Evolutionary conservation across 2,329 filamentous ascomycete genomes (phyloP).

Genomic region (Simplicillium sp.): DNA sequence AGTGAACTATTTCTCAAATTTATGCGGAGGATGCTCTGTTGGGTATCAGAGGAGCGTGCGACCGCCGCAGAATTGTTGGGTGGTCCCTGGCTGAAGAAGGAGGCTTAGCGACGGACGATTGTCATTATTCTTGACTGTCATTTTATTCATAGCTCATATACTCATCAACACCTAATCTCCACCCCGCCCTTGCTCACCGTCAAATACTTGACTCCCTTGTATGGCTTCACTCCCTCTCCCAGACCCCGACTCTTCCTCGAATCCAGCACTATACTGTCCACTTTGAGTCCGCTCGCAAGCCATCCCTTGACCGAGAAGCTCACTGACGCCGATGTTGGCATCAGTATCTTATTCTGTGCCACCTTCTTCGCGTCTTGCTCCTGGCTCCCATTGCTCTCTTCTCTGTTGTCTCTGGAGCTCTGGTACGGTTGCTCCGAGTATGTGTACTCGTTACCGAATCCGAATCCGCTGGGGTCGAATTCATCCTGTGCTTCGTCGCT

Average conservation of each 20-base stretch:
- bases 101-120: too few species aligned
- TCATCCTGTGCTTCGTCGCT: constrained; percentile 36
- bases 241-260: constrained; percentile 76
- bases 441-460: constrained; percentile 39
- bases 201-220: constrained; percentile 97
- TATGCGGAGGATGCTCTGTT: too few species aligned
- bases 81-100: too few species aligned
- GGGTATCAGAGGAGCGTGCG: too few species aligned
- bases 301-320: constrained; percentile 64
- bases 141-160: neutral
- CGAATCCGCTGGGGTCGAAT: constrained; percentile 41
- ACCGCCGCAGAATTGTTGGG: too few species aligned
- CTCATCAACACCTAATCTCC: constrained; percentile 47
- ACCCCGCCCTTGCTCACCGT: constrained; percentile 61
- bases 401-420: constrained; percentile 24
- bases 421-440: constrained; percentile 48
- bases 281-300: constrained; percentile 57
- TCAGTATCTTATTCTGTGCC: constrained; percentile 64
- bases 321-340: constrained; percentile 69
- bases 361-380: constrained; percentile 46
- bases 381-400: constrained; percentile 20
- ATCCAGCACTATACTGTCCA: constrained; percentile 60
- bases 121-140: too few species aligned
- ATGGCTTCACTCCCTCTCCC: constrained; percentile 82
- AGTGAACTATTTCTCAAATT: too few species aligned